Conservation (phyloP, 768 basidiomycete species). For the Inosperma sp. region DNA sequence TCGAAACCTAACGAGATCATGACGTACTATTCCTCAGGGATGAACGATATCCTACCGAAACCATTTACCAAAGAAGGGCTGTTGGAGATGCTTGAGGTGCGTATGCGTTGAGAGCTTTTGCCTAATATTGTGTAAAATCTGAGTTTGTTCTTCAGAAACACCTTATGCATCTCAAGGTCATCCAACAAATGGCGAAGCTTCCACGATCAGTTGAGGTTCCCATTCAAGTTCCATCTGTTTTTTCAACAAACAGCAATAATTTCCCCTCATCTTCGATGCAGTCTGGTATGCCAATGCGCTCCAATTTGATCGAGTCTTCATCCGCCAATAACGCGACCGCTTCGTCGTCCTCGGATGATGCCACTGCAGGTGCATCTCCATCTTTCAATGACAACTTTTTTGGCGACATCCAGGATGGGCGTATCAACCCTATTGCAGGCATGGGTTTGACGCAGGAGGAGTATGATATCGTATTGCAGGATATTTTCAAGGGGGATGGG, state of each 20-base stretch:
- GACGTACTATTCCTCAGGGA: slow-evolving; percentile 85
- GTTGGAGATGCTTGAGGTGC: slow-evolving; percentile 86
- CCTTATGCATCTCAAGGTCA: slow-evolving; percentile 79
- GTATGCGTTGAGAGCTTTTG: slow-evolving; percentile 1
- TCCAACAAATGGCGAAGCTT: slow-evolving; percentile 68
- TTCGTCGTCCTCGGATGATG: background rate
- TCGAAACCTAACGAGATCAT: slow-evolving; percentile 90
- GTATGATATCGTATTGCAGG: slow-evolving; percentile 74
- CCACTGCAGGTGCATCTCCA: background rate
- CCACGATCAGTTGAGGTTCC: slow-evolving; percentile 67
- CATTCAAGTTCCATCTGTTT: slow-evolving; percentile 46
- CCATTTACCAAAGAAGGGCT: slow-evolving; percentile 95
- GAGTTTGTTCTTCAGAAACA: slow-evolving; percentile 57
- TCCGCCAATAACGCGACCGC: slow-evolving; percentile 4
- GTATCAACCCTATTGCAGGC: slow-evolving; percentile 78
- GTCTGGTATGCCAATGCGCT: too few relatives aligned
- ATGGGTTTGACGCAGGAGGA: slow-evolving; percentile 90
- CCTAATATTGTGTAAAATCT: background rate
- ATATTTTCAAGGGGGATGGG: slow-evolving; percentile 61
- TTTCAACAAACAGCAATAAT: slow-evolving; percentile 13
- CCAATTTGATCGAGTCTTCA: slow-evolving; percentile 12
- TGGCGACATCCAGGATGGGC: slow-evolving; percentile 45
- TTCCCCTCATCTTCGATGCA: slow-evolving; percentile 1
- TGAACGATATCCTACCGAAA: slow-evolving; percentile 97
- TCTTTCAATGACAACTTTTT: slow-evolving; percentile 15